Conservation (phyloP, 805 yeast genomes). For the Saturnispora kantuleensis region DNA sequence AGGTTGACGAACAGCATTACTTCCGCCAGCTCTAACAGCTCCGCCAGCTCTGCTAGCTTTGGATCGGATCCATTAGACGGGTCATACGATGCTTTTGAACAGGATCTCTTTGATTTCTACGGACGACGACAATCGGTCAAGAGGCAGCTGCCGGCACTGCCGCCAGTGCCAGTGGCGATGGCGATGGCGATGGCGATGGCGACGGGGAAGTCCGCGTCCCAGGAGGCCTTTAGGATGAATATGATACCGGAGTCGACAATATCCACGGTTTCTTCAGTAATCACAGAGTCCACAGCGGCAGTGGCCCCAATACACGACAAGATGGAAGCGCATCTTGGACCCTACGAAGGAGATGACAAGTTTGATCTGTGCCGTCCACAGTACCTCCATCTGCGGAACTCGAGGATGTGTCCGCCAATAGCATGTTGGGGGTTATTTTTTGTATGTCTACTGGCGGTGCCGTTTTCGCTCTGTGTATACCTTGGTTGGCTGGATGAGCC, state of each 20-base stretch:
- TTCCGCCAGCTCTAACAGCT: background rate
- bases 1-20: background rate
- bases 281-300: background rate
- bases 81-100: background rate
- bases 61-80: background rate
- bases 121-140: background rate
- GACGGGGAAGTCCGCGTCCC: too few relatives aligned
- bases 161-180: background rate
- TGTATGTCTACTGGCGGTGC: constrained; percentile 2
- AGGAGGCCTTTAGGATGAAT: too few relatives aligned
- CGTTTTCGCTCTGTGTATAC: constrained; percentile 3
- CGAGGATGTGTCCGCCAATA: background rate
- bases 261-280: too few relatives aligned
- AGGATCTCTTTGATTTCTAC: background rate
- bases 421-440: background rate
- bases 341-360: background rate
- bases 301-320: background rate
- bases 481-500: constrained; percentile 5
- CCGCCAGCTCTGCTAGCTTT: too few relatives aligned
- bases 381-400: background rate
- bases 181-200: background rate
- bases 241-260: too few relatives aligned
- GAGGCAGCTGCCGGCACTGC: constrained; percentile 4
- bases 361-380: constrained; percentile 1
- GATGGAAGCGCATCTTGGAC: background rate